Percentiles rank a stretch among this genome's conserved stretches.
These are phyloP conservation scores for Corallochytrium limacisporum DNA, from an alignment of 78 protist species.

Conservation along the genomic window DNA sequence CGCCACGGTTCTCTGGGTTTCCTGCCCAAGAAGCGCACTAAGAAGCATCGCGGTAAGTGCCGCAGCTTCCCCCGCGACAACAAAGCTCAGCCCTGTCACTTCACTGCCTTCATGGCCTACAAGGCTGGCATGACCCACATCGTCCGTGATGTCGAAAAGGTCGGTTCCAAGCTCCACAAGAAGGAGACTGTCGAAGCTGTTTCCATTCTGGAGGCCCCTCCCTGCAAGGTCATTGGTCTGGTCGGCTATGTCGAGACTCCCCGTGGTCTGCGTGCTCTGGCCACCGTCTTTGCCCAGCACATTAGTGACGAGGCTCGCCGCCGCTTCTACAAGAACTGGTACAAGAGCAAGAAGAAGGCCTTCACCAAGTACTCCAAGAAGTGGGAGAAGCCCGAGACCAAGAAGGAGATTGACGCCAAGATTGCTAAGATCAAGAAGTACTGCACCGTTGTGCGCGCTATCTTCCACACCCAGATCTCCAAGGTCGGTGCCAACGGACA, in stretches of 20 bases:
- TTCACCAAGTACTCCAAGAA: slow-evolving; percentile 85
- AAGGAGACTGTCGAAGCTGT: slow-evolving; percentile 99
- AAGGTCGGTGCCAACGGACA: slow-evolving; percentile 39
- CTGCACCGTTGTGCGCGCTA: slow-evolving; percentile 92
- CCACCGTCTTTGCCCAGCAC: slow-evolving; percentile 98
- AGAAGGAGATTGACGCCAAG: slow-evolving; percentile 44
- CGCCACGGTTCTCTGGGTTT: slow-evolving; percentile 99
- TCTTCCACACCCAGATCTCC: slow-evolving; percentile 95
- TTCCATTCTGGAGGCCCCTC: slow-evolving; percentile 97
- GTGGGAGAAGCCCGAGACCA: slow-evolving; percentile 39
- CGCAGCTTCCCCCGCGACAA: slow-evolving; percentile 98
- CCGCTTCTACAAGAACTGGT: slow-evolving; percentile 97
- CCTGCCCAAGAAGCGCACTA: slow-evolving; percentile 93
- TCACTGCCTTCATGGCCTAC: slow-evolving; percentile 98
- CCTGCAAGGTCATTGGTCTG: slow-evolving; percentile 95
- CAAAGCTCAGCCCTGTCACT: slow-evolving; percentile 74
- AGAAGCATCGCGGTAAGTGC: slow-evolving; percentile 74
- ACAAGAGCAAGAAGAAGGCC: slow-evolving; percentile 83
- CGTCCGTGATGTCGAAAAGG: slow-evolving; percentile 89
- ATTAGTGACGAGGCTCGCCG: slow-evolving; percentile 67
- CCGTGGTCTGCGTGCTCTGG: slow-evolving; percentile 87
- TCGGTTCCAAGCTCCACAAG: slow-evolving; percentile 90
- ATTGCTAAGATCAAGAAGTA: slow-evolving; percentile 81
- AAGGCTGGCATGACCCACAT: slow-evolving; percentile 99
- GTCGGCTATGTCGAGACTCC: slow-evolving; percentile 98